phyloP scores from a whole-genome alignment of 257 asterid species.

The Mitragyna speciosa region DNA sequence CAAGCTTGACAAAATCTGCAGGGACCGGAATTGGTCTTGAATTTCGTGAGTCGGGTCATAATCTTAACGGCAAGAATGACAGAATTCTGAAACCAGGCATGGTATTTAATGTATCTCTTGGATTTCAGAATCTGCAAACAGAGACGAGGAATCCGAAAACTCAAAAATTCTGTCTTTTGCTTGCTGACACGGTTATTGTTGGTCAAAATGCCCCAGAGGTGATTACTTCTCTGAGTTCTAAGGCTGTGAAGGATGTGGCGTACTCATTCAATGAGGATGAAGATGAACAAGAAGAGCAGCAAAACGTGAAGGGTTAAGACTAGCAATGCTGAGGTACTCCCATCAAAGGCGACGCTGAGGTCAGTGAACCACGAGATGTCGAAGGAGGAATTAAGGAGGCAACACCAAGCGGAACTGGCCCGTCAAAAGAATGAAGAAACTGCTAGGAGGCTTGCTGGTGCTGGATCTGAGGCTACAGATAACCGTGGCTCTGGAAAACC shows the following conservation, averaged over 20 bases:
- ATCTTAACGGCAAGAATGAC: slow-evolving; percentile 60
- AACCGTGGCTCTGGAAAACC: slow-evolving; percentile 36
- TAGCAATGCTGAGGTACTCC: slow-evolving; percentile 25
- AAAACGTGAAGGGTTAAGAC: slow-evolving; percentile 23
- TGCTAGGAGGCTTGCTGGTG: slow-evolving; percentile 68
- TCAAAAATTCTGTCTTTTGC: slow-evolving; percentile 53
- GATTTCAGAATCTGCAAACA: slow-evolving; percentile 64
- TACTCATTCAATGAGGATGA: slow-evolving; percentile 57
- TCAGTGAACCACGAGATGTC: slow-evolving; percentile 71
- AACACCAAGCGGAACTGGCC: slow-evolving; percentile 82
- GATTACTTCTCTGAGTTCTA: slow-evolving; percentile 48
- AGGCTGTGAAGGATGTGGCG: slow-evolving; percentile 50
- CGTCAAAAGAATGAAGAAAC: slow-evolving; percentile 76
- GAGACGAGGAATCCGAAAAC: slow-evolving; percentile 47
- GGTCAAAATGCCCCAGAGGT: slow-evolving; percentile 42
- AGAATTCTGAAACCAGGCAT: slow-evolving; percentile 60
- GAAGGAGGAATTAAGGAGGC: slow-evolving; percentile 70
- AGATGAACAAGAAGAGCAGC: slow-evolving; percentile 43
- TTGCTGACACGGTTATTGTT: slow-evolving; percentile 69
- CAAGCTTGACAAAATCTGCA: slow-evolving; percentile 65
- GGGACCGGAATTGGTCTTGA: slow-evolving; percentile 84
- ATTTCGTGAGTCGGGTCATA: slow-evolving; percentile 70
- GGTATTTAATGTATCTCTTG: slow-evolving; percentile 70
- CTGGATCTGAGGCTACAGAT: slow-evolving; percentile 38
- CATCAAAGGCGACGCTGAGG: slow-evolving; percentile 67